These are phyloP conservation scores for Trichoderma asperellum DNA, from an alignment of 2,329 filamentous ascomycete genomes.

Conservation along the genomic window DNA sequence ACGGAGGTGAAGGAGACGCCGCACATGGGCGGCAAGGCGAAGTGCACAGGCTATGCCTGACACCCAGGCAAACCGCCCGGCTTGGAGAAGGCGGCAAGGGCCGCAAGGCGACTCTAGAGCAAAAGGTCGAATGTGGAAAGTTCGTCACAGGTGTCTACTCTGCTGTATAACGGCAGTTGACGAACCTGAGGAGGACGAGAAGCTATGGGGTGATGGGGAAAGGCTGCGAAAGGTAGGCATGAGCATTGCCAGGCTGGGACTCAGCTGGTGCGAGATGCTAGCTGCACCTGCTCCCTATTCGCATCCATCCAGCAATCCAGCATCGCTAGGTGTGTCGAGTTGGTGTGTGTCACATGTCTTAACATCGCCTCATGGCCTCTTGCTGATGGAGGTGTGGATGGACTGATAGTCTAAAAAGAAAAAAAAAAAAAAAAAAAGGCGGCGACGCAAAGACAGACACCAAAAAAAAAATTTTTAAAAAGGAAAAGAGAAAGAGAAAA, in stretches of 20 bases:
- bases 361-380: neutral
- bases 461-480: neutral
- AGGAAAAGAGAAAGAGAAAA: no score
- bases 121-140: conserved; percentile 84
- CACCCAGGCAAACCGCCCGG: conserved; percentile 71
- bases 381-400: conserved; percentile 1
- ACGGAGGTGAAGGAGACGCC: conserved; percentile 62
- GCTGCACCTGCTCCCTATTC: neutral
- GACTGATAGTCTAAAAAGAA: neutral
- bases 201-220: neutral
- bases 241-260: neutral
- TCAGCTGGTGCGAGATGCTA: conserved; percentile 15
- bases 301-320: neutral
- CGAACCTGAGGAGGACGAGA: neutral
- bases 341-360: conserved; percentile 24
- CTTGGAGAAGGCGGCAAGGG: conserved; percentile 64
- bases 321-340: neutral
- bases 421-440: neutral
- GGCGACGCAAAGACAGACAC: neutral
- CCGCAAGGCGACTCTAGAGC: conserved; percentile 75
- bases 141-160: conserved; percentile 85
- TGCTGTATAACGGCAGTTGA: conserved; percentile 37
- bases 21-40: conserved; percentile 64
- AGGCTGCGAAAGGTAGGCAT: neutral
- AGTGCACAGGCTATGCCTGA: conserved; percentile 77